Evolutionary conservation across 257 asterid species (phyloP), one percentile per base, ranked within the genome.

Genomic region (Galeopsis tetrahit): DNA sequence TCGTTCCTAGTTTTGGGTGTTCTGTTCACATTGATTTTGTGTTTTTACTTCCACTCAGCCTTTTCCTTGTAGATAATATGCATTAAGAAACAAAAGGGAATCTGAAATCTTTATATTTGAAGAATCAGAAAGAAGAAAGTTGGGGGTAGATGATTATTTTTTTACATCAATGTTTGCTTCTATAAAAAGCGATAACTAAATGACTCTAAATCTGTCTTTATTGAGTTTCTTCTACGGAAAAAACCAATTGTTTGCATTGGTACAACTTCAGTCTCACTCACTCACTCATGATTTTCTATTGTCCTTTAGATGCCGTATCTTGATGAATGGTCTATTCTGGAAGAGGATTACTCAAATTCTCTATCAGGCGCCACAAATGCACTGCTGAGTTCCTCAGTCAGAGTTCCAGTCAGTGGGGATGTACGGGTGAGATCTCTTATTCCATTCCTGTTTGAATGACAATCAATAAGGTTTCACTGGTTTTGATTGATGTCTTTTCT

Each of bases 301-400:
- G 61, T 60, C 31, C 43, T 32, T 73, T 57, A 90, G 96, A 84
- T 82, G 86, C 88, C 94, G 72, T 77, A 73, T 79, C 97, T 92
- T 56, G 89, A 85, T 34, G 86, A 86, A 71, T 92, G 98, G 98
- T 80, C 87, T 60, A 64, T 52, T 32, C 63, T 82, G 85, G 93
- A 87, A 71, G 86, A 84, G 72, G 91, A 85, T 28, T 88, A 84
- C 76, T 83, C 87, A 10, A 69, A 69, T 73, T 88, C 84, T 59
- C 58, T 92, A 39, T 81, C 88, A 10, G 88, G 81, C 39, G 68
- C 85, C 65, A 61, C 83, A 6, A 75, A 71, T 66, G 88, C 98
- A 44, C 82, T 92, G 76, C 81, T 67, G 62, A 87, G 72, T 81
- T 80, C 91, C 73, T 88, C 92, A 7, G 81, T 82, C 44, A 82